phyloP scores from a whole-genome alignment of 495 filamentous ascomycete species.

The Penicillium mononematosum region DNA sequence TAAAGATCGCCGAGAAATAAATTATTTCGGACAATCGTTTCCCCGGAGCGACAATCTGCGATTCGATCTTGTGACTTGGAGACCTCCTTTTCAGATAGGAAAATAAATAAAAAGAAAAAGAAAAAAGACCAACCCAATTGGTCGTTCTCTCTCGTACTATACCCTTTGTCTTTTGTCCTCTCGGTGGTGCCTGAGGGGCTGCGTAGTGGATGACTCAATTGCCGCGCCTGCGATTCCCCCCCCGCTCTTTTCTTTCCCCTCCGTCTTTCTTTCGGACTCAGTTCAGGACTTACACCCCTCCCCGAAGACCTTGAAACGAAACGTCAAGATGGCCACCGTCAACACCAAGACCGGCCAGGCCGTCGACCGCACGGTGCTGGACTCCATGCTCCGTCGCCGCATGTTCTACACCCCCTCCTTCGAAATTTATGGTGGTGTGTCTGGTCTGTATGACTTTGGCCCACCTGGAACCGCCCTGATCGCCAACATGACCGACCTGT shows the following conservation, averaged over 20 bases:
- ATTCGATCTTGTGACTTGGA: constrained; percentile 8
- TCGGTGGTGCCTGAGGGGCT: constrained; percentile 28
- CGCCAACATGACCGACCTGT: constrained; percentile 83
- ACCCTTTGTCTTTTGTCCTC: constrained; percentile 12
- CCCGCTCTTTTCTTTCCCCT: constrained; percentile 41
- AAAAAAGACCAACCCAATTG: constrained; percentile 11
- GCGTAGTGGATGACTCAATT: constrained; percentile 50
- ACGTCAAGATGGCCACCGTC: constrained; percentile 58
- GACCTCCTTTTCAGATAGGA: constrained; percentile 15
- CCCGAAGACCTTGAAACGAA: constrained; percentile 32
- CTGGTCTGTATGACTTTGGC: constrained; percentile 83
- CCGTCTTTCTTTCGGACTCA: constrained; percentile 24
- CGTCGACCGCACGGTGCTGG: constrained; percentile 76
- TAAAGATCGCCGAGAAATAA: constrained; percentile 27
- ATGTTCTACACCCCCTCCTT: constrained; percentile 94
- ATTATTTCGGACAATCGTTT: constrained; percentile 29
- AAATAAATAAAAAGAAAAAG: constrained; percentile 12
- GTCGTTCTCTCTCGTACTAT: constrained; percentile 8
- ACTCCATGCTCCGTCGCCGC: constrained; percentile 80
- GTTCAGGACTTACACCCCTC: constrained; percentile 30
- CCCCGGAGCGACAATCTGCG: constrained; percentile 19
- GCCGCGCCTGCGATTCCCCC: constrained; percentile 34
- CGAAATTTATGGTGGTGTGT: constrained; percentile 87
- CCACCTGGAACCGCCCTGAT: constrained; percentile 77
- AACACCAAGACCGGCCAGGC: constrained; percentile 83